Conservation (phyloP, 2,329 filamentous ascomycete species). For the Escovopsis sp. region DNA sequence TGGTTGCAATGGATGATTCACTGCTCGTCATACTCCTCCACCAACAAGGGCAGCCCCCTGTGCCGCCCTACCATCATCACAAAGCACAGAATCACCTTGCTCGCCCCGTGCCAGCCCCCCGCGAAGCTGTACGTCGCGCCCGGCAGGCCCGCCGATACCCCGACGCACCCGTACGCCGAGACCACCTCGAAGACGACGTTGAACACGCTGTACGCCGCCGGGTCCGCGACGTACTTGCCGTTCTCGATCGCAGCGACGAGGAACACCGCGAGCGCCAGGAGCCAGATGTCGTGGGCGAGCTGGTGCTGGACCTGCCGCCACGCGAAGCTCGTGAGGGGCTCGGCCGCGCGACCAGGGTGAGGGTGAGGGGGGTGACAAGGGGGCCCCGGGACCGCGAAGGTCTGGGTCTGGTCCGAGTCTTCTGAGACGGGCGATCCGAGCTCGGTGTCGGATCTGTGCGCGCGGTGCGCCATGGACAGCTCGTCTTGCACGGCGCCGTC, state of each 20-base stretch:
- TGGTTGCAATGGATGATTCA: too few relatives aligned
- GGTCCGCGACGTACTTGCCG: conserved; percentile 45
- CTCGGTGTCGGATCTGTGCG: too few relatives aligned
- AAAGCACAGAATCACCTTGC: conserved; percentile 42
- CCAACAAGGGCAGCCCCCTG: conserved; percentile 30
- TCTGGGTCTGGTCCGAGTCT: too few relatives aligned
- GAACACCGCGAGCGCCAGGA: not conserved
- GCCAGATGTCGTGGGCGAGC: not conserved
- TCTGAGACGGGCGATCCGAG: too few relatives aligned
- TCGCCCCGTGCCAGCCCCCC: conserved; percentile 37
- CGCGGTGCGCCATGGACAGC: too few relatives aligned
- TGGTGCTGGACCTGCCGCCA: not conserved
- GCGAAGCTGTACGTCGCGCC: conserved; percentile 38
- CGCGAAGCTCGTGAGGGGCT: not conserved
- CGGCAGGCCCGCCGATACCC: conserved; percentile 42
- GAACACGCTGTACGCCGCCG: conserved; percentile 40
- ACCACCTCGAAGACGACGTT: conserved; percentile 46
- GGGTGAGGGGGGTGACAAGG: too few relatives aligned
- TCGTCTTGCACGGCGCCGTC: too few relatives aligned
- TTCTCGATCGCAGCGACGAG: not conserved
- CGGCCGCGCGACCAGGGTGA: not conserved
- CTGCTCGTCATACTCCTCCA: too few relatives aligned
- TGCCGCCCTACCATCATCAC: conserved; percentile 44
- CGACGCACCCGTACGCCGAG: conserved; percentile 46
- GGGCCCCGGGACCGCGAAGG: too few relatives aligned